These are phyloP conservation scores for Verticillium albo-atrum DNA, from an alignment of 2,329 filamentous ascomycete species.

Conservation along the genomic window DNA sequence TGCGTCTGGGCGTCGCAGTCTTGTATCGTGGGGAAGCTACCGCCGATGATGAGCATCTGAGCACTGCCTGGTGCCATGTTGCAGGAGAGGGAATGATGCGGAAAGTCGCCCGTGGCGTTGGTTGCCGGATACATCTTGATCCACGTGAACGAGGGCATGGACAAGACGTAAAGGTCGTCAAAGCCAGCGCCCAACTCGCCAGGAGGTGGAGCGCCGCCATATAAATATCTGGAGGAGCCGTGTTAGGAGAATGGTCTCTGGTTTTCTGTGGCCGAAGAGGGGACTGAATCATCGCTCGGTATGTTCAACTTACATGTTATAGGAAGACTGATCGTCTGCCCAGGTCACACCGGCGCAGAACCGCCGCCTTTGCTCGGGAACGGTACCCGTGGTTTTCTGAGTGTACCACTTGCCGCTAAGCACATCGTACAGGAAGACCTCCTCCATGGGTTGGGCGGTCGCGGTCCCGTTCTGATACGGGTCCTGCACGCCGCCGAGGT, in stretches of 20 bases:
- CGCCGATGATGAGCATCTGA: slow-evolving; percentile 62
- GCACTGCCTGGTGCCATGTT: slow-evolving; percentile 47
- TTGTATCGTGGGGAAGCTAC: slow-evolving; percentile 44
- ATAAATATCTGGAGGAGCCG: slow-evolving; percentile 45
- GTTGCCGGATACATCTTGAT: slow-evolving; percentile 47
- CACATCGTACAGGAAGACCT: slow-evolving; percentile 58
- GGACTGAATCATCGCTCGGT: background rate
- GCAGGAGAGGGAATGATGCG: slow-evolving; percentile 53
- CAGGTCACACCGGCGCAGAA: slow-evolving; percentile 60
- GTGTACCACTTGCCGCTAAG: slow-evolving; percentile 55
- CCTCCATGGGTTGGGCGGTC: slow-evolving; percentile 38
- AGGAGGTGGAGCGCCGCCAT: slow-evolving; percentile 51
- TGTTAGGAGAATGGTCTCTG: slow-evolving; percentile 1
- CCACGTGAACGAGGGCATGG: slow-evolving; percentile 60
- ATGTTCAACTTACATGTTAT: slow-evolving; percentile 51
- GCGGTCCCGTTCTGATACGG: slow-evolving; percentile 40
- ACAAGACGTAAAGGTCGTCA: slow-evolving; percentile 59
- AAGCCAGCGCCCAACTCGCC: slow-evolving; percentile 40
- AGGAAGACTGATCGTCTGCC: slow-evolving; percentile 54
- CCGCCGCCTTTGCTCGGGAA: slow-evolving; percentile 47
- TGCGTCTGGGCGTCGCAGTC: slow-evolving; percentile 48
- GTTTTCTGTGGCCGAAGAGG: no score
- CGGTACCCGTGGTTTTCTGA: slow-evolving; percentile 49
- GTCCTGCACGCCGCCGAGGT: slow-evolving; percentile 56
- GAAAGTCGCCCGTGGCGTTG: slow-evolving; percentile 32